Conservation (phyloP, 2,329 filamentous ascomycete genomes). For the Lachnellula willkommii region DNA sequence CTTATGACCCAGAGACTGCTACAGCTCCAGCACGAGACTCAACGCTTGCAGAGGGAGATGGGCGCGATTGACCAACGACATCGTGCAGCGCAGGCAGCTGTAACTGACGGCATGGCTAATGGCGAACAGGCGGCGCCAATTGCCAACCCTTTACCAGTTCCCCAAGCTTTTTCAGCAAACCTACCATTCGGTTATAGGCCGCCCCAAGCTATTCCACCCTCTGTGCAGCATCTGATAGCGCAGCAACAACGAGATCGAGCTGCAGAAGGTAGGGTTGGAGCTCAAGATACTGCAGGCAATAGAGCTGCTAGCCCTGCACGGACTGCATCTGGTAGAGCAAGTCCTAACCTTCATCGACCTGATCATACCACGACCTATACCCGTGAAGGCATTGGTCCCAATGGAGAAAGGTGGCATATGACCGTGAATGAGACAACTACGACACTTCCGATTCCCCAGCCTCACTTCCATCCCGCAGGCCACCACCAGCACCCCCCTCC, state of each 20-base stretch:
- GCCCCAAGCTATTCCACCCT: conserved; percentile 12
- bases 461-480: conserved; percentile 3
- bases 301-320: conserved; percentile 20
- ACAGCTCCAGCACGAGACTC: conserved; percentile 44
- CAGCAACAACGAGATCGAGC: conserved; percentile 27
- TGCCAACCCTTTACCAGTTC: background rate
- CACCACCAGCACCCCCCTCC: conserved; percentile 5
- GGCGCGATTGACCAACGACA: conserved; percentile 18
- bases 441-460: conserved; percentile 18
- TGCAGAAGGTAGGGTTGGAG: conserved; percentile 21
- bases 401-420: conserved; percentile 48
- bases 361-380: conserved; percentile 40
- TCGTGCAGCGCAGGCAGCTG: conserved; percentile 7
- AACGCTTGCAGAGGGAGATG: conserved; percentile 37
- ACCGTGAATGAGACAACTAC: conserved; percentile 43
- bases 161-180: conserved; percentile 14
- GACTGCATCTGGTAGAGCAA: conserved; percentile 24
- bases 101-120: conserved; percentile 3
- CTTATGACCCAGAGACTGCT: conserved; percentile 39
- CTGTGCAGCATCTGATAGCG: conserved; percentile 22
- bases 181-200: conserved; percentile 9
- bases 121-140: conserved; percentile 7
- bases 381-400: conserved; percentile 45
- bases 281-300: conserved; percentile 15
- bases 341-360: conserved; percentile 29